A percentile compares a stretch with the other conserved stretches of the same genome.
phyloP scores from a whole-genome alignment of 257 asterid genomes.

The Verbena officinalis region DNA sequence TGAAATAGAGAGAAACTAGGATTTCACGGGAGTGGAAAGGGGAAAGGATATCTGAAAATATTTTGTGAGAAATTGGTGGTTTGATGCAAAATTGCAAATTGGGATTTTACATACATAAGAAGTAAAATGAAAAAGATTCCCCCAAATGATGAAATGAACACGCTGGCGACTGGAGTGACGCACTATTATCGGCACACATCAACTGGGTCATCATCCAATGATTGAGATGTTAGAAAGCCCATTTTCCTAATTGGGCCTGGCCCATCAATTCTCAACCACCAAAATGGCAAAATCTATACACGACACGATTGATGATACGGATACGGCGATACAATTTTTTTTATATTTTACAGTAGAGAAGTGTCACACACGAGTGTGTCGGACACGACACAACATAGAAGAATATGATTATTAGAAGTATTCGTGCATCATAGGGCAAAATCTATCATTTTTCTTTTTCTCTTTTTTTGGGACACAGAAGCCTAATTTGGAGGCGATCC shows the following conservation, averaged over 20 bases:
- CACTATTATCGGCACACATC: conserved; percentile 37
- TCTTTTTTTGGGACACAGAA: too few species aligned
- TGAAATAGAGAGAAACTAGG: neutral
- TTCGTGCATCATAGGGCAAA: too few species aligned
- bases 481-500: too few species aligned
- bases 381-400: too few species aligned
- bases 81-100: conserved; percentile 36
- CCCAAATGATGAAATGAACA: too few species aligned
- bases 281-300: neutral
- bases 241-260: conserved; percentile 5
- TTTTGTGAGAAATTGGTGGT: conserved; percentile 25
- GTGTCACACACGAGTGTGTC: too few species aligned
- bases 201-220: conserved; percentile 29
- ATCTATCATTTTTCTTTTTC: too few species aligned
- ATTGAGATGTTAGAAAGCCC: conserved; percentile 25
- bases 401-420: too few species aligned
- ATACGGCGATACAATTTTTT: too few species aligned
- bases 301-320: too few species aligned
- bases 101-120: conserved; percentile 29
- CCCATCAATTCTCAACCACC: neutral
- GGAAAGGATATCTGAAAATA: conserved; percentile 24
- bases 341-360: too few species aligned
- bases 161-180: too few species aligned
- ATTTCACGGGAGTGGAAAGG: conserved; percentile 31
- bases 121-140: conserved; percentile 25